Evolutionary conservation across 1,139 yeast genomes (phyloP), one percentile per base, ranked within the genome.

Genomic region (Geotrichum carabidarum): DNA sequence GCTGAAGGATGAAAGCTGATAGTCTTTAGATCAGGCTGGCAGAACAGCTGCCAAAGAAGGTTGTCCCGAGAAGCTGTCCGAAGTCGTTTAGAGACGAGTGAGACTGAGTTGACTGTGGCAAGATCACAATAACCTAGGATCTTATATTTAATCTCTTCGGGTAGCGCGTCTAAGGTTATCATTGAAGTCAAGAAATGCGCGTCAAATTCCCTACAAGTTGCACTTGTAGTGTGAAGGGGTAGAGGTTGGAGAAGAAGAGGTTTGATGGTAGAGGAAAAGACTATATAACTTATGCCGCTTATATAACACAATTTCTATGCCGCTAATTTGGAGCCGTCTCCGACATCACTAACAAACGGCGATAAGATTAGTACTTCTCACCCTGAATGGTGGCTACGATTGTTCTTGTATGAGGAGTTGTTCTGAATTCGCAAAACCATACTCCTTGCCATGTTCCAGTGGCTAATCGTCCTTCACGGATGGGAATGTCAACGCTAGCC

Each of bases 361-460:
- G 5, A 22, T 22, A 3, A 22, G 27, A 22, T 44, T 22, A 46
- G 22, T 56, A 54, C 51, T 63, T 63, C 50, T 73, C 73, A 4
- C 95, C 95, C 61, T 86, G 83, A 60, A 86, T 78, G 0, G 95
- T 86, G 15, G 89, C 91, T 12, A 86, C 82, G 32, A 86, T 71
- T 56, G 77, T 78, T 63, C 95, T 76, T 11, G 83, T 70, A 64
- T 86, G 93, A 62, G 74, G 72, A 66, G 79, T 77, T 47, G 76
- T 75, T 63, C 95, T 75, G 69, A 86, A 86, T 68, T 86, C 95
- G 63, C 86, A 76, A 50, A 84, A 72, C 74, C 85, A 86, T 47
- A 86, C 77, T 0, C 94, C 95, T 66, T 86, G 95, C 95, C 95
- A 86, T 0, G 93, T 86, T 2, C 95, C 95, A 0, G 83, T 75